These are phyloP conservation scores for Aureobasidium sp. DNA, from an alignment of 2,329 filamentous ascomycete genomes.

Conservation along the genomic window DNA sequence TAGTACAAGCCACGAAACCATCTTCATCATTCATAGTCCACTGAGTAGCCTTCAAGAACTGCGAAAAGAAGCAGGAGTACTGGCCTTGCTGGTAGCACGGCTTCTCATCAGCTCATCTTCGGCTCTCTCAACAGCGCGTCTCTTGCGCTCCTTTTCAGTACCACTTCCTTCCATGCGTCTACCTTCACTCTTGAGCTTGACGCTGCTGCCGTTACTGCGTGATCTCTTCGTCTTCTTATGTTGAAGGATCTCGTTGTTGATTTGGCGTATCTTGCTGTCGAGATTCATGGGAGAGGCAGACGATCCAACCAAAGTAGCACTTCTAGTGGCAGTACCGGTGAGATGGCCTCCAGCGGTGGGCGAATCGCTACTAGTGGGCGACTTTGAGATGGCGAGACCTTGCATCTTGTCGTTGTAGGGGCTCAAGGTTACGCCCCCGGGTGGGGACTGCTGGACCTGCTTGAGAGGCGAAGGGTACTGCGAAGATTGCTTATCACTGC, in stretches of 20 bases:
- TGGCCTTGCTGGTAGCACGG: neutral
- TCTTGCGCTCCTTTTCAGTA: slow-evolving; percentile 29
- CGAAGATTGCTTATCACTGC: neutral
- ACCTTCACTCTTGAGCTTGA: slow-evolving; percentile 14
- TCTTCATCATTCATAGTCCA: no score
- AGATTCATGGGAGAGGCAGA: slow-evolving; percentile 16
- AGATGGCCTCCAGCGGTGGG: neutral
- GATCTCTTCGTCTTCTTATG: slow-evolving; percentile 16
- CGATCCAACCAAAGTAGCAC: neutral
- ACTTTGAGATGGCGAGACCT: neutral
- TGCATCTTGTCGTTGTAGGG: neutral
- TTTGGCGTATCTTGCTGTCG: slow-evolving; percentile 16
- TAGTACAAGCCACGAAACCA: neutral
- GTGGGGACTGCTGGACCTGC: neutral
- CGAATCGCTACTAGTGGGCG: neutral
- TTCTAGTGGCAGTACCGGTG: neutral
- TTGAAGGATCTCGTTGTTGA: slow-evolving; percentile 1
- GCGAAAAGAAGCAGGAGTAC: neutral
- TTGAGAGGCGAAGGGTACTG: neutral
- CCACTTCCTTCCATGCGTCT: slow-evolving; percentile 19
- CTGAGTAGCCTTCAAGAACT: no score
- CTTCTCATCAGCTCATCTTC: slow-evolving; percentile 25
- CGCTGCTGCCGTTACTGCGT: slow-evolving; percentile 5
- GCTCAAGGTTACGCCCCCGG: neutral
- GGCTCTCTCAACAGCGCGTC: slow-evolving; percentile 26